Conservation (phyloP, 768 basidiomycete genomes). For the Leucocoprinus sp. region DNA sequence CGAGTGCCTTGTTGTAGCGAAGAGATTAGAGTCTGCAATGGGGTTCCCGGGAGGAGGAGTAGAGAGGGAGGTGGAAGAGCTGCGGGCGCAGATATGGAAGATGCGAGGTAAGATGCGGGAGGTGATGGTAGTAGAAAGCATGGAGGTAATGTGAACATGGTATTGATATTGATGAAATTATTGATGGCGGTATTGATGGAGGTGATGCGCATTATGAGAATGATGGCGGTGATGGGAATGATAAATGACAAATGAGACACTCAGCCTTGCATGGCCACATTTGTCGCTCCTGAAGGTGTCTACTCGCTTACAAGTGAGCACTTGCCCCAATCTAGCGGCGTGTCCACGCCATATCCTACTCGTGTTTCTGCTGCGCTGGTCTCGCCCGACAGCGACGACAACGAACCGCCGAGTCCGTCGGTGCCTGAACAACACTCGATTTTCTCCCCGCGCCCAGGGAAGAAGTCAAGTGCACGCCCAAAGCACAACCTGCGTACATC, state of each 20-base stretch:
- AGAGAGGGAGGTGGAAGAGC: constrained; percentile 50
- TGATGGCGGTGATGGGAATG: no score
- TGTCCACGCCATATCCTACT: constrained; percentile 44
- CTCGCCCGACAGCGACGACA: constrained; percentile 63
- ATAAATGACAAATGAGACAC: no score
- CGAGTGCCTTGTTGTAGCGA: constrained; percentile 57
- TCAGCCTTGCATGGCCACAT: no score
- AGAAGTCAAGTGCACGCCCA: constrained; percentile 58
- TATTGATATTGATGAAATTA: constrained; percentile 24
- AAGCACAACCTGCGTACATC: constrained; percentile 89
- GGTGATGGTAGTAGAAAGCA: constrained; percentile 29
- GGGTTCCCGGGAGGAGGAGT: no score
- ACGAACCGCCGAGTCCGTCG: constrained; percentile 29
- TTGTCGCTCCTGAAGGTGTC: constrained; percentile 85
- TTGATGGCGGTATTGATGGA: no score
- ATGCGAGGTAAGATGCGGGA: constrained; percentile 11
- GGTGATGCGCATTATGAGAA: no score
- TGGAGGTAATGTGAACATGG: constrained; percentile 30
- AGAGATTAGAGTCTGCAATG: constrained; percentile 60
- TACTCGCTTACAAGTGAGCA: constrained; percentile 85
- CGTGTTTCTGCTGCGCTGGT: constrained; percentile 54
- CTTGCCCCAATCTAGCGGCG: constrained; percentile 47
- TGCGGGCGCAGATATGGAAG: constrained; percentile 21
- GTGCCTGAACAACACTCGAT: constrained; percentile 43
- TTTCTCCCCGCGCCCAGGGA: constrained; percentile 58